These are phyloP conservation scores for Talaromyces sp. DNA, from an alignment of 2,329 filamentous ascomycete genomes.

Conservation along the genomic window DNA sequence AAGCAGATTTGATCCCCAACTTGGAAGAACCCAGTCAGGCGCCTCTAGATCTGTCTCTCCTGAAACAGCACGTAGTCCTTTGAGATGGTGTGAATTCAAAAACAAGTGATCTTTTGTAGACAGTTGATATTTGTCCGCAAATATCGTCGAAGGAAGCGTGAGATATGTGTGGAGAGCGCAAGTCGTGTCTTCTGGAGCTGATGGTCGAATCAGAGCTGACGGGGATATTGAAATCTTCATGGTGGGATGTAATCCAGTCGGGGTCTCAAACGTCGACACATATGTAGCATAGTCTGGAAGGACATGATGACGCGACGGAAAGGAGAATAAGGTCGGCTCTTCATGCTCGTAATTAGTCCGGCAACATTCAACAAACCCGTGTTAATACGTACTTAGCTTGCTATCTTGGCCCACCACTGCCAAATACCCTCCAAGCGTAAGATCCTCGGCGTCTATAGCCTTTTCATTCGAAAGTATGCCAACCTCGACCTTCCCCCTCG, in stretches of 20 bases:
- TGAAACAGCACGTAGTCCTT: constrained; percentile 61
- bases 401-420: constrained; percentile 71
- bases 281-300: constrained; percentile 51
- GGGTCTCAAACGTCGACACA: constrained; percentile 58
- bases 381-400: constrained; percentile 52
- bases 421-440: constrained; percentile 72
- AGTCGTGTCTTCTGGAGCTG: constrained; percentile 43
- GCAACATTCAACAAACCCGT: not conserved
- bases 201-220: constrained; percentile 45
- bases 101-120: constrained; percentile 57
- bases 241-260: constrained; percentile 78
- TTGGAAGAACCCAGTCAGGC: constrained; percentile 68
- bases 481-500: constrained; percentile 63
- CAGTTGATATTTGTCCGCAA: constrained; percentile 84
- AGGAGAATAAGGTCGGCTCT: constrained; percentile 75
- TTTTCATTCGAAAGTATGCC: constrained; percentile 67
- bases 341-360: constrained; percentile 12
- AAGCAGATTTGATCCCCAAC: constrained; percentile 76
- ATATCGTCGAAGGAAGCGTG: constrained; percentile 73
- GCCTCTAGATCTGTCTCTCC: constrained; percentile 85
- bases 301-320: constrained; percentile 71
- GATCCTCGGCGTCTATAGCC: constrained; percentile 59
- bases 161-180: constrained; percentile 76
- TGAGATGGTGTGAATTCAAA: constrained; percentile 72
- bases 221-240: constrained; percentile 61